Base-by-base conservation (phyloP, 1,284 basidiomycete species). In the Ganoderma sinense region DNA sequence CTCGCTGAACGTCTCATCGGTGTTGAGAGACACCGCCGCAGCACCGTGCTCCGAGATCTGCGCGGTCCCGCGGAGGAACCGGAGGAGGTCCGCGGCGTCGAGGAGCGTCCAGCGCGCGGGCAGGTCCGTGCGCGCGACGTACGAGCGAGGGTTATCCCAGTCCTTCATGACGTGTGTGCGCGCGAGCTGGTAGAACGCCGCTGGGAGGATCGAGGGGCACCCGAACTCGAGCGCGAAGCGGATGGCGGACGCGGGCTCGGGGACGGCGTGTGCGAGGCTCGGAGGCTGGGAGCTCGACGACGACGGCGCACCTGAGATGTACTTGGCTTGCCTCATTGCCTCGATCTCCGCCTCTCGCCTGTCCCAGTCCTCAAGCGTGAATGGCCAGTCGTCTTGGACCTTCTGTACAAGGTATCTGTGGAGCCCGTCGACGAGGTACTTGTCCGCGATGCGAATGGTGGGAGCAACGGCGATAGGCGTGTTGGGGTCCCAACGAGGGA, bases 391-490 rank as follows among this genome's bases (percentile, higher is more conserved):
- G 56, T 82, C 80, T 26, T 82, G 76, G 40, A 92, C 83, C 26
- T 85, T 86, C 14, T 80, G 80, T 20, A 91, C 77, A 71, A 89
- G 90, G 55, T 82, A 85, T 51, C 80, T 74, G 0, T 86, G 86
- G 20, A 91, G 85, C 64, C 85, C 82, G 56, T 88, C 85, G 62
- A 90, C 84, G 63, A 90, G 81, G 75, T 92, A 92, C 78, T 92
- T 92, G 87, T 85, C 1, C n/a, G 90, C 89, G 1, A 92, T 80
- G n/a, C 90, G 88, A 8, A 91, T 83, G 40, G 89, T 85, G 26
- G 85, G 84, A 3, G 88, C 82, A 39, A 91, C 78, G 16, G 80
- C 64, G n/a, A 68, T 62, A 36, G 69, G 66, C 16, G 69, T 70
- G 61, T 65, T 67, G 33, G 73, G 69, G 61, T 74, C 67, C 58